Conservation (phyloP, 2,329 filamentous ascomycete genomes). For the Verticillium isaacii region DNA sequence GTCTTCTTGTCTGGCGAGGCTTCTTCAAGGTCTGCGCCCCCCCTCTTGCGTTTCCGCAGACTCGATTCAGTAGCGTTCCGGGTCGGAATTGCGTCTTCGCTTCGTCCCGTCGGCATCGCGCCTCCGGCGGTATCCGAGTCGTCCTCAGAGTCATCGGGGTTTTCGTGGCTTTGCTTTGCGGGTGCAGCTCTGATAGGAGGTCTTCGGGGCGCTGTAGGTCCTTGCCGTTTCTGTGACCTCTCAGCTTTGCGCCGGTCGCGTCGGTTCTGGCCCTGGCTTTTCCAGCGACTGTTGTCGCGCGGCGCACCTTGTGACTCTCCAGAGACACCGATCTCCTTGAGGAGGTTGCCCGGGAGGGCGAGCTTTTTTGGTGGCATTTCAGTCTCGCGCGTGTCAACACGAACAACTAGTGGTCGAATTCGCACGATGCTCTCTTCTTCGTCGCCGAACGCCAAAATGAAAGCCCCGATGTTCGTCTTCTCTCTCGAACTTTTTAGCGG, state of each 20-base stretch:
- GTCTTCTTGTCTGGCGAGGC: slow-evolving; percentile 15
- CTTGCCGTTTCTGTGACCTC: slow-evolving; percentile 45
- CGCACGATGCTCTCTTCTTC: no score
- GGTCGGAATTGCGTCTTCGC: not conserved
- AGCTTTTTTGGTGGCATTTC: slow-evolving; percentile 30
- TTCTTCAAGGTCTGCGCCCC: slow-evolving; percentile 12
- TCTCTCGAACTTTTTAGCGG: not conserved
- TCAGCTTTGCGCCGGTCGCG: slow-evolving; percentile 67
- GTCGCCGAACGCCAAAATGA: not conserved
- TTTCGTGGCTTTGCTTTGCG: slow-evolving; percentile 10
- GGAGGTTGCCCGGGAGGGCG: slow-evolving; percentile 35
- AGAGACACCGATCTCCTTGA: slow-evolving; percentile 34
- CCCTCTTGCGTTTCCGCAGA: slow-evolving; percentile 10
- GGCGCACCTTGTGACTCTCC: slow-evolving; percentile 5
- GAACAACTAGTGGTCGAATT: not conserved
- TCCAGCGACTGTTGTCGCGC: slow-evolving; percentile 8
- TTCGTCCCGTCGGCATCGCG: slow-evolving; percentile 3
- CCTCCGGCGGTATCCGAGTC: slow-evolving; percentile 9
- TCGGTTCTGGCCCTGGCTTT: slow-evolving; percentile 27
- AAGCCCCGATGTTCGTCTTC: not conserved
- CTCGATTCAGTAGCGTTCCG: not conserved
- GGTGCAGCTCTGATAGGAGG: not conserved
- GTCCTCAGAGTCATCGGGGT: slow-evolving; percentile 19
- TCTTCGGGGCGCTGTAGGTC: not conserved
- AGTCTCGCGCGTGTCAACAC: not conserved